These are phyloP conservation scores for Hericium rajendrae DNA, from an alignment of 768 basidiomycete species.

Conservation along the genomic window DNA sequence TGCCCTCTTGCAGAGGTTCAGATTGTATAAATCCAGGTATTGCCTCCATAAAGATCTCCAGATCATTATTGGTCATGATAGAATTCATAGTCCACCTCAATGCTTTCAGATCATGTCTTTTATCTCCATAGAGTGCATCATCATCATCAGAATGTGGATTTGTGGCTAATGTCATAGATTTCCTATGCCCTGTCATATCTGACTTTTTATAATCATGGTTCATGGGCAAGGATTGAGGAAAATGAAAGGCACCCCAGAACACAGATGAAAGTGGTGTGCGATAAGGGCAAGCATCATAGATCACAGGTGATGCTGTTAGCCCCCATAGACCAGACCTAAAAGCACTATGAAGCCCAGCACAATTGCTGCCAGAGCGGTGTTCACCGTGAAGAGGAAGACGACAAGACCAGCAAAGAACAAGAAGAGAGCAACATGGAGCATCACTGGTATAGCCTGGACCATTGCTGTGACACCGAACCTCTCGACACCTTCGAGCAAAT, in stretches of 20 bases:
- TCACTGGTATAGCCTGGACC: constrained; percentile 3
- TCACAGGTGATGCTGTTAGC: constrained; percentile 8
- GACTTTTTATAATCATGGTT: not conserved
- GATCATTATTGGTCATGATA: not conserved
- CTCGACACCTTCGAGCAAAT: constrained; percentile 4
- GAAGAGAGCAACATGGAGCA: constrained; percentile 9
- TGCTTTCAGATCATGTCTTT: not conserved
- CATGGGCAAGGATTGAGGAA: too few relatives aligned
- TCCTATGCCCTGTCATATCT: not conserved
- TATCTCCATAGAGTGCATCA: not conserved
- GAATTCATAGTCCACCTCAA: not conserved
- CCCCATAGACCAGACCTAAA: not conserved
- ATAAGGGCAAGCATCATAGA: constrained; percentile 8
- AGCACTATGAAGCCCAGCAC: constrained; percentile 1
- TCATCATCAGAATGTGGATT: not conserved
- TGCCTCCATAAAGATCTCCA: not conserved
- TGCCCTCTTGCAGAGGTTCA: not conserved
- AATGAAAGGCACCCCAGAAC: constrained; percentile 1
- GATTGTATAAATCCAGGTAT: not conserved
- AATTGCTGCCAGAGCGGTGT: constrained; percentile 3
- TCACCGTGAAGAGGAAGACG: constrained; percentile 9
- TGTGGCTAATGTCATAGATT: not conserved
- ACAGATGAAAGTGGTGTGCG: constrained; percentile 9
- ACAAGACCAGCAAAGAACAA: constrained; percentile 11
- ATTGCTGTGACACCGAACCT: constrained; percentile 3